Base-by-base conservation (phyloP, 2,329 filamentous ascomycete genomes). In the Colletotrichum godetiae region DNA sequence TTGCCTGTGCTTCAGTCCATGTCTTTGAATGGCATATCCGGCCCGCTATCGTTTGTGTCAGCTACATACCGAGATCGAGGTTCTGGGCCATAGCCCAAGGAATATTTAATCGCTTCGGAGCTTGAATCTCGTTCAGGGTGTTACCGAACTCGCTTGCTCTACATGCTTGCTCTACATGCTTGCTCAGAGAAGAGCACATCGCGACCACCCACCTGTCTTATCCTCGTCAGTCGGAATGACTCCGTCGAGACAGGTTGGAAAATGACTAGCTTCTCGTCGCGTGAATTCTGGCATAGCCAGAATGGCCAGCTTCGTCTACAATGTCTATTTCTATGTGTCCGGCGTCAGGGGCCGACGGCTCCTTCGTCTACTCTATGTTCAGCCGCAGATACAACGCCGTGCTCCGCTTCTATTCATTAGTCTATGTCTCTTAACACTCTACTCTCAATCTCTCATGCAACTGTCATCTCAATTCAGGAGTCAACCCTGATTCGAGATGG, bases 1-100 rank as follows among this genome's bases (percentile, higher is more conserved):
- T 27, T 7, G 27, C 27, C 11, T n/a, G 29, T n/a, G 10, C 4
- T 5, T n/a, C 27, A 10, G 27, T 27, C 3, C 11, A 13, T 35
- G 13, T 60, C 8, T 15, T 2, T 15, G 5, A 33, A n/a, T 3
- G 12, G 15, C 24, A 4, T 60, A 35, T 19, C 59, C 33, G 42
- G 15, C 27, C 35, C 15, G 59, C 22, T 42, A 22, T 7, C 1
- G 46, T 58, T 42, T n/a, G 64, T 57, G 19, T 8, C 64, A 68
- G 57, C 53, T 24, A 33, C 24, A n/a, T 73, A 69, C 70, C 55
- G 59, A 69, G 19, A 22, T 63, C 66, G 24, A 53, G 53, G 67
- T 49, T 56, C 22, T 64, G 70, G 66, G 22, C 68, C 42, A 27
- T 24, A 10, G 19, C 13, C 31, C 6, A n/a, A 15, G 19, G n/a